phyloP scores from a whole-genome alignment of 2,329 filamentous ascomycete species.

The Sporothrix euskadiensis region DNA sequence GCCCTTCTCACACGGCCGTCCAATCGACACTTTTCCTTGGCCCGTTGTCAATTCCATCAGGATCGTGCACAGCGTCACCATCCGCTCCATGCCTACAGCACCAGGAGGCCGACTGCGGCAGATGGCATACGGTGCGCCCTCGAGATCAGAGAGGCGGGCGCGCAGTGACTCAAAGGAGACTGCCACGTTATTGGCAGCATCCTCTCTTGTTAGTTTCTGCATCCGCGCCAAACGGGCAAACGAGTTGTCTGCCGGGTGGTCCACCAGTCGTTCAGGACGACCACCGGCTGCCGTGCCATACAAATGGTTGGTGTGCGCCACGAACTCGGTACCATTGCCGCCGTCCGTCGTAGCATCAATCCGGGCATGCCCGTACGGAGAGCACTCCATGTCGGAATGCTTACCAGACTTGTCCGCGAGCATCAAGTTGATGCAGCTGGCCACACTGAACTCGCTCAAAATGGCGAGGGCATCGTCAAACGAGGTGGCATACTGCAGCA shows the following conservation, averaged over 20 bases:
- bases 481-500: slow-evolving; percentile 1
- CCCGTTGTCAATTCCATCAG: slow-evolving; percentile 25
- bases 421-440: slow-evolving; percentile 20
- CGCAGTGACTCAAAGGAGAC: slow-evolving; percentile 3
- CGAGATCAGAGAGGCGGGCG: slow-evolving; percentile 15
- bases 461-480: background rate
- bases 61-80: slow-evolving; percentile 25
- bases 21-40: slow-evolving; percentile 24
- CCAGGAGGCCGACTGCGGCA: slow-evolving; percentile 4
- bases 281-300: slow-evolving; percentile 1
- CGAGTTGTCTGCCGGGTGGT: slow-evolving; percentile 24
- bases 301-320: slow-evolving; percentile 24
- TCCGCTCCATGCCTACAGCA: slow-evolving; percentile 22
- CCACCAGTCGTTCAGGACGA: background rate
- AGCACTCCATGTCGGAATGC: slow-evolving; percentile 22
- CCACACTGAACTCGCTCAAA: background rate
- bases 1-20: slow-evolving; percentile 2
- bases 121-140: slow-evolving; percentile 23
- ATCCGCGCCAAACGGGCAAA: slow-evolving; percentile 22
- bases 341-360: background rate
- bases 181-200: background rate
- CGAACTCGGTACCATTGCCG: background rate
- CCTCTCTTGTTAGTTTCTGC: background rate
- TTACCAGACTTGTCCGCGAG: slow-evolving; percentile 17
- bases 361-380: slow-evolving; percentile 12